Evolutionary conservation across 2,329 filamentous ascomycete species (phyloP).

Genomic region (Zasmidium cellare): DNA sequence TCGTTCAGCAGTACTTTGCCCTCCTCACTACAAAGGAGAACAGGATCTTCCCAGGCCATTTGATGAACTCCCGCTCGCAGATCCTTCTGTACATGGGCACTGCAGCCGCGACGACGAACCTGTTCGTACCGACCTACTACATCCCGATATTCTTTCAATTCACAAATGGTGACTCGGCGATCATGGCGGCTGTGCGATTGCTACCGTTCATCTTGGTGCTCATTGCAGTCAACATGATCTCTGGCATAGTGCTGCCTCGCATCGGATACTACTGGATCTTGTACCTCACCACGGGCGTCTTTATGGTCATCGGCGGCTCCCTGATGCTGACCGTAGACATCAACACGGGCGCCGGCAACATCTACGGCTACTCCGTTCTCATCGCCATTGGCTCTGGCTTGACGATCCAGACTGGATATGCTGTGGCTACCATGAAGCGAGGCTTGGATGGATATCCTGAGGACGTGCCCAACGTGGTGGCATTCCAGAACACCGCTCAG

Average conservation of each 20-base stretch:
- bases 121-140: constrained; percentile 49
- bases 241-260: constrained; percentile 41
- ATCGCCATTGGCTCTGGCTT: constrained; percentile 23
- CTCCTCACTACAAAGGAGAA: constrained; percentile 44
- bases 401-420: constrained; percentile 23
- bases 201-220: constrained; percentile 45
- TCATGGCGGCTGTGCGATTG: constrained; percentile 43
- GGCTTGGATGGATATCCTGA: no score
- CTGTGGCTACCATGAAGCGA: neutral
- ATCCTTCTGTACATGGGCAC: constrained; percentile 46
- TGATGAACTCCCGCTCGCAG: constrained; percentile 35
- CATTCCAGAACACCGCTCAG: no score
- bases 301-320: constrained; percentile 38
- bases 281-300: constrained; percentile 42
- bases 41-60: no score
- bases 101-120: constrained; percentile 27
- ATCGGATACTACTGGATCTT: constrained; percentile 36
- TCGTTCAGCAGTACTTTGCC: constrained; percentile 50
- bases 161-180: constrained; percentile 42
- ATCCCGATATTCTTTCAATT: constrained; percentile 58
- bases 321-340: constrained; percentile 34
- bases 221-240: constrained; percentile 37
- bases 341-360: constrained; percentile 15
- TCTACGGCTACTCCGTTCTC: constrained; percentile 30
- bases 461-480: no score